These are phyloP conservation scores for Cyberlindnera saturnus DNA, from an alignment of 805 yeast genomes.

Conservation along the genomic window DNA sequence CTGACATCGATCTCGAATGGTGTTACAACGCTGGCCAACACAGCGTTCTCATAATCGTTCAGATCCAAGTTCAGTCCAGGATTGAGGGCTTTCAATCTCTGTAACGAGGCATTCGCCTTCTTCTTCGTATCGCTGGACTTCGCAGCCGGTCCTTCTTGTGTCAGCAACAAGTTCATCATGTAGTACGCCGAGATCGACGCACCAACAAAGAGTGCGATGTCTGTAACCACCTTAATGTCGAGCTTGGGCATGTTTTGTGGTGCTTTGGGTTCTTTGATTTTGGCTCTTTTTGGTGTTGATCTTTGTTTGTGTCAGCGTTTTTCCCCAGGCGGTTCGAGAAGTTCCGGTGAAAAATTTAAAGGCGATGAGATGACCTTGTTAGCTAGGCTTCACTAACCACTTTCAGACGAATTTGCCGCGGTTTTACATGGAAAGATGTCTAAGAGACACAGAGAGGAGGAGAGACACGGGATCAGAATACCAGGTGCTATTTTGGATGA, in stretches of 20 bases:
- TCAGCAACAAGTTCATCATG: constrained; percentile 39
- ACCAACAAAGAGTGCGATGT: constrained; percentile 45
- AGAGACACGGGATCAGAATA: constrained; percentile 42
- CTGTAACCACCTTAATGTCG: constrained; percentile 36
- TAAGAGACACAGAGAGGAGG: constrained; percentile 7
- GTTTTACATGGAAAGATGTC: neutral
- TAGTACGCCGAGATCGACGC: constrained; percentile 71
- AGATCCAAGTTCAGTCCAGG: constrained; percentile 53
- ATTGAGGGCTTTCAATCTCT: constrained; percentile 49
- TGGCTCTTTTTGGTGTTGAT: neutral
- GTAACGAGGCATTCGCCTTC: constrained; percentile 50
- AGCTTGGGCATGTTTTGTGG: constrained; percentile 16
- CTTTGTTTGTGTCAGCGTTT: neutral
- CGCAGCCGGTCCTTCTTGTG: constrained; percentile 38
- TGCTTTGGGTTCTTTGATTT: no score
- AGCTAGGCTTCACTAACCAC: neutral
- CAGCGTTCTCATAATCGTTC: constrained; percentile 70
- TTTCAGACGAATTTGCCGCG: neutral
- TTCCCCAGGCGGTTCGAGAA: constrained; percentile 21
- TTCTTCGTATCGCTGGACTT: constrained; percentile 55
- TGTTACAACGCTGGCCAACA: constrained; percentile 71
- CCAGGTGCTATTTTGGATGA: constrained; percentile 53
- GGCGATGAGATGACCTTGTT: constrained; percentile 9
- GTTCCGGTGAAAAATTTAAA: constrained; percentile 1
- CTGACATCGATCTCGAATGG: constrained; percentile 77